Evolutionary conservation across 345 rosid genomes (phyloP).

Genomic region (Eucalyptus erythrocorys): DNA sequence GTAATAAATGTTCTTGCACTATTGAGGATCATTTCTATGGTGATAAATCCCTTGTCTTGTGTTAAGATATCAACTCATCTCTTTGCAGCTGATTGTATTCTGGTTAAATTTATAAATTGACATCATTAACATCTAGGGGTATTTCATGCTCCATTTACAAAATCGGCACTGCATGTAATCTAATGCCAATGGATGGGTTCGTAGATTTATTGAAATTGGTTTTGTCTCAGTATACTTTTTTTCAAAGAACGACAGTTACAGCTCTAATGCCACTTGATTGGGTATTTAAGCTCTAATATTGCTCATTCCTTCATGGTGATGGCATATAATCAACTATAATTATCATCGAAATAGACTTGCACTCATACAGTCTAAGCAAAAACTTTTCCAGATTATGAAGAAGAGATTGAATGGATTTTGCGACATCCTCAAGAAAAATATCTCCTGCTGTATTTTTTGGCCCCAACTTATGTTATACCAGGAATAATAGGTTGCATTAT

Average conservation of each 20-base stretch:
- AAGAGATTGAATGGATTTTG: background rate
- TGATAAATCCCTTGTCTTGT: background rate
- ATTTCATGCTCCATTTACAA: background rate
- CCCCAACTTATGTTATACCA: background rate
- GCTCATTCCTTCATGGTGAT: background rate
- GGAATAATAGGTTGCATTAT: background rate
- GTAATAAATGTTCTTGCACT: background rate
- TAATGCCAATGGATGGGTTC: background rate
- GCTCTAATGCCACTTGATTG: background rate
- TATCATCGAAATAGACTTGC: background rate
- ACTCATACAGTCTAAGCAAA: background rate
- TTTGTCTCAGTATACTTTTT: background rate
- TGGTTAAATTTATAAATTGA: background rate
- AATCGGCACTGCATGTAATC: background rate
- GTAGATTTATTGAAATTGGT: background rate
- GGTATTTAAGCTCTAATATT: background rate
- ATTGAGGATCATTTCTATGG: background rate
- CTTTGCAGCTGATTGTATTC: background rate
- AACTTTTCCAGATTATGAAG: background rate
- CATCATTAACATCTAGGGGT: background rate
- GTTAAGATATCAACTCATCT: background rate
- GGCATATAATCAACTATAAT: background rate
- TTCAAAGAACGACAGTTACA: background rate
- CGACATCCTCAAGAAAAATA: background rate
- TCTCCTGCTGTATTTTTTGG: background rate